phyloP scores from a whole-genome alignment of 2,329 filamentous ascomycete species.

The Rutstroemia sp. region DNA sequence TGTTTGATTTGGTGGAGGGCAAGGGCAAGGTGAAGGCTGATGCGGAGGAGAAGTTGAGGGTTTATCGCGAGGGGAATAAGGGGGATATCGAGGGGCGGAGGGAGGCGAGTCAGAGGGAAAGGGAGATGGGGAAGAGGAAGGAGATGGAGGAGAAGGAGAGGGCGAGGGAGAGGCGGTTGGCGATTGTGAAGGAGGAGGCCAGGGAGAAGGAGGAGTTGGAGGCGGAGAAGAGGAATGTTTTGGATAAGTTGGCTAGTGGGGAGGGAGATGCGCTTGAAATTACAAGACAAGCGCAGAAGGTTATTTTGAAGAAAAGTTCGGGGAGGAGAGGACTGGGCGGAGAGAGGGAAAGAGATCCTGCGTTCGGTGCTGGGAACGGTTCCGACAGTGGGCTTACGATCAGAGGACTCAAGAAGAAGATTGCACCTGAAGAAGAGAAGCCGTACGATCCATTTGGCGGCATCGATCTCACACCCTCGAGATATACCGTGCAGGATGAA shows the following conservation, averaged over 20 bases:
- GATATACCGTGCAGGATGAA: conserved; percentile 59
- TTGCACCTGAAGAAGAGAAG: conserved; percentile 55
- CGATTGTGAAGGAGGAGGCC: conserved; percentile 60
- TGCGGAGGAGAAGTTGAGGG: conserved; percentile 44
- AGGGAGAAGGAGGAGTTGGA: conserved; percentile 59
- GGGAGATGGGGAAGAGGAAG: conserved; percentile 44
- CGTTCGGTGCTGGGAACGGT: conserved; percentile 17
- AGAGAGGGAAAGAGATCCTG: background rate
- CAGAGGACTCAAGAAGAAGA: conserved; percentile 67
- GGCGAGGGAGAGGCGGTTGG: conserved; percentile 52
- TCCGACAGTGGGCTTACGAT: conserved; percentile 48
- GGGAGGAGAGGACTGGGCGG: conserved; percentile 39
- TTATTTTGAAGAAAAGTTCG: conserved; percentile 67
- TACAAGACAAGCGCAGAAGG: conserved; percentile 46
- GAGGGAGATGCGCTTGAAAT: conserved; percentile 51
- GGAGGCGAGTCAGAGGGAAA: conserved; percentile 45
- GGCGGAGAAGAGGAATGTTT: conserved; percentile 58
- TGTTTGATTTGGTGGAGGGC: conserved; percentile 76
- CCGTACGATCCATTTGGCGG: conserved; percentile 89
- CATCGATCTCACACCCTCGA: conserved; percentile 56
- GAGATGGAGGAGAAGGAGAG: conserved; percentile 61
- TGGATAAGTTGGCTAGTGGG: conserved; percentile 60
- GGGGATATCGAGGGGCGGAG: conserved; percentile 58
- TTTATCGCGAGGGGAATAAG: conserved; percentile 69
- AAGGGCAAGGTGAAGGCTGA: conserved; percentile 46